Percentiles rank a stretch among this genome's conserved stretches.
Conservation (phyloP, 495 filamentous ascomycete species). For the Tetracladium setigerum region DNA sequence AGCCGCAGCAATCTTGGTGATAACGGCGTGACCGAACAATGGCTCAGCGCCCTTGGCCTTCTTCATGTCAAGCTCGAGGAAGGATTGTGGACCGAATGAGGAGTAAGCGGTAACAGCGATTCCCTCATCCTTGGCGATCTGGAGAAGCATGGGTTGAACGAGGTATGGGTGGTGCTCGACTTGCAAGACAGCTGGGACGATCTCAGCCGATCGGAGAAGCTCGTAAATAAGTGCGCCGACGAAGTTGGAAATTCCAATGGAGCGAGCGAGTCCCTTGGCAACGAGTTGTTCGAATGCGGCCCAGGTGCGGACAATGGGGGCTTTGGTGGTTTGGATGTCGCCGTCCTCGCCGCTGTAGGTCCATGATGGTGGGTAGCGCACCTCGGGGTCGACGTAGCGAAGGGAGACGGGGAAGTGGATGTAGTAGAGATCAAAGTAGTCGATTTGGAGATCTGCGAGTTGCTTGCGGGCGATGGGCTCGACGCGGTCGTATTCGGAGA, state of each 20-base stretch:
- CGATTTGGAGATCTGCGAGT: conserved; percentile 70
- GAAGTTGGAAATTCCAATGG: conserved; percentile 90
- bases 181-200: conserved; percentile 76
- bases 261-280: conserved; percentile 56
- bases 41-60: conserved; percentile 57
- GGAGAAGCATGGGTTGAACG: conserved; percentile 66
- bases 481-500: conserved; percentile 68
- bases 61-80: conserved; percentile 72
- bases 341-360: conserved; percentile 49
- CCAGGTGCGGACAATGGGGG: conserved; percentile 84
- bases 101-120: conserved; percentile 86
- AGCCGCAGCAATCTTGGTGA: conserved; percentile 62
- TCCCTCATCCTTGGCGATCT: conserved; percentile 61
- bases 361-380: conserved; percentile 79
- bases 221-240: conserved; percentile 75
- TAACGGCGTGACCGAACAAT: conserved; percentile 60
- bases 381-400: conserved; percentile 68
- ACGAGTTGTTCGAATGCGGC: conserved; percentile 75
- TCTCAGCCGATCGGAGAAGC: conserved; percentile 73
- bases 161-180: conserved; percentile 99
- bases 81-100: conserved; percentile 79
- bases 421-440: conserved; percentile 81
- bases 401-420: conserved; percentile 78
- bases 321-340: conserved; percentile 51
- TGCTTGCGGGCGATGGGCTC: conserved; percentile 67